These are phyloP conservation scores for Gastrolobium villosum DNA, from an alignment of 306 rosid species.

Conservation along the genomic window DNA sequence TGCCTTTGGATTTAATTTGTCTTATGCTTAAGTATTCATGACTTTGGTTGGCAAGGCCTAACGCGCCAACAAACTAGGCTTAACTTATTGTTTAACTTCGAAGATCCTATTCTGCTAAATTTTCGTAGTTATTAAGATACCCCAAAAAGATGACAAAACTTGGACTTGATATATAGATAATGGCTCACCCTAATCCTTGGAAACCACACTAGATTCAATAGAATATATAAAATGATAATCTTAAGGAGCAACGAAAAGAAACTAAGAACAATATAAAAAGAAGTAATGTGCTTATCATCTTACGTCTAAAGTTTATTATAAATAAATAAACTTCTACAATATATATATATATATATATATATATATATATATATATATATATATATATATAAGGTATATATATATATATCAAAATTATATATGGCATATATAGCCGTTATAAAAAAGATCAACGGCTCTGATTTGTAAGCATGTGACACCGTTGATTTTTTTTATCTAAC, in stretches of 20 bases:
- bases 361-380: background rate
- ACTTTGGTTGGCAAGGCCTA: background rate
- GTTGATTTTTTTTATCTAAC: too few species aligned
- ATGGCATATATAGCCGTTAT: too few species aligned
- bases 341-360: slow-evolving; percentile 14
- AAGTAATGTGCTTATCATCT: slow-evolving; percentile 12
- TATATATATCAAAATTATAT: too few species aligned
- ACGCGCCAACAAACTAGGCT: slow-evolving; percentile 14
- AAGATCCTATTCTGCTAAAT: slow-evolving; percentile 37
- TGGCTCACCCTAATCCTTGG: slow-evolving; percentile 27
- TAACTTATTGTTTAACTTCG: slow-evolving; percentile 27
- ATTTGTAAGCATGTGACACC: too few species aligned
- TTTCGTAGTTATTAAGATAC: slow-evolving; percentile 9
- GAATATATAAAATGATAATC: slow-evolving; percentile 32
- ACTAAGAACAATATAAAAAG: slow-evolving; percentile 38
- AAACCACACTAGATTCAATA: slow-evolving; percentile 35
- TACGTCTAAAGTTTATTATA: background rate
- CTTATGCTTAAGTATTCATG: background rate
- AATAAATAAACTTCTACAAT: background rate
- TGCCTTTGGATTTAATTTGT: slow-evolving; percentile 25
- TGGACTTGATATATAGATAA: slow-evolving; percentile 14
- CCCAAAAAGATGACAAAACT: slow-evolving; percentile 38
- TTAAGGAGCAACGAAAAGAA: slow-evolving; percentile 40
- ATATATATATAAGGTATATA: slow-evolving; percentile 2
- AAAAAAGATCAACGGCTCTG: too few species aligned